phyloP scores from a whole-genome alignment of 495 filamentous ascomycete genomes.

The Amniculicola lignicola region DNA sequence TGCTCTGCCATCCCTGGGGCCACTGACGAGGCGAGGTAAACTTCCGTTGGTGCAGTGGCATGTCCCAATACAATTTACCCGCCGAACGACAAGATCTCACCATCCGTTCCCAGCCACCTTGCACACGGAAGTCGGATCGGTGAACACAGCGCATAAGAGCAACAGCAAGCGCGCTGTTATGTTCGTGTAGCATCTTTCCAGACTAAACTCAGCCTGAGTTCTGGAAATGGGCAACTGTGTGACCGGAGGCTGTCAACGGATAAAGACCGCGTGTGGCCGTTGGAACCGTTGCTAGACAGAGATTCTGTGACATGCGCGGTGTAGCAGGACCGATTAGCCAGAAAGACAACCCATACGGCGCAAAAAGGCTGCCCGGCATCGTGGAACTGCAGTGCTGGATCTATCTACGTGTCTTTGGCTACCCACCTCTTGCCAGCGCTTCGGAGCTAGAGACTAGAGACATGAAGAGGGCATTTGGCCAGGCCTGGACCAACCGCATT shows the following conservation, averaged over 20 bases:
- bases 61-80: conserved; percentile 18
- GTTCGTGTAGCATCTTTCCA: conserved; percentile 7
- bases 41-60: conserved; percentile 17
- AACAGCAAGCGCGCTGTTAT: background rate
- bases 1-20: background rate
- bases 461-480: too few relatives aligned
- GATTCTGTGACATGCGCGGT: conserved; percentile 13
- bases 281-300: conserved; percentile 21
- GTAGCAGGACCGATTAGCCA: conserved; percentile 27
- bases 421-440: background rate
- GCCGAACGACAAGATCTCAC: conserved; percentile 9
- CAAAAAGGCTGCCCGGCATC: too few relatives aligned
- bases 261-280: conserved; percentile 30
- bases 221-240: conserved; percentile 10
- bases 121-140: conserved; percentile 3
- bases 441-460: background rate
- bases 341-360: too few relatives aligned
- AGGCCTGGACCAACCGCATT: background rate
- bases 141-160: conserved; percentile 9
- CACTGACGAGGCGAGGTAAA: conserved; percentile 20
- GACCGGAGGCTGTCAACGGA: conserved; percentile 26
- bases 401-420: too few relatives aligned
- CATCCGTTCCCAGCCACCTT: conserved; percentile 15
- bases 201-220: conserved; percentile 16
- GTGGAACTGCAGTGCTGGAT: too few relatives aligned